Base-by-base conservation (phyloP, 1,139 yeast genomes). In the Magnusiomyces fungicola region DNA sequence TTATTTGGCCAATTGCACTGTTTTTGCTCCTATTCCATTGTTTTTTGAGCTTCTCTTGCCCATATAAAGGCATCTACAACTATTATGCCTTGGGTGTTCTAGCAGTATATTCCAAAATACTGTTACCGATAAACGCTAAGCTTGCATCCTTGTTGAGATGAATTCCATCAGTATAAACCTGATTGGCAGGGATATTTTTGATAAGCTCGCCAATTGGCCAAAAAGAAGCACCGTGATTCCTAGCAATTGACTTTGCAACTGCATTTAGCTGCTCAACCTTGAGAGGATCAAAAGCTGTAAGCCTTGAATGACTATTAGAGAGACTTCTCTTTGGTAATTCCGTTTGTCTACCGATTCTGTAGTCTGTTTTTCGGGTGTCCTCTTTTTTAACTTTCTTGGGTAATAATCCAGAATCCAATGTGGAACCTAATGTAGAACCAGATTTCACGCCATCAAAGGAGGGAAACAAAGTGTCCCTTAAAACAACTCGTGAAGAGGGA, bases 131-230 rank as follows among this genome's bases (percentile, higher is more conserved):
- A 7, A 50, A 34, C 36, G 45, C 24, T 25, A 48, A 27, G 9
- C 47, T 32, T 9, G 50, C 50, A 23, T 41, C 41, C n/a, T 34
- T 43, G 7, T 41, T 48, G 14, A 49, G 49, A 32, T 49, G 48
- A 14, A 49, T 40, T 18, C 34, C 34, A 14, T 32, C 34, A 47
- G 38, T 53, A 54, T 54, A 46, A 43, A 54, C 23, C 38, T 47
- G 47, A 25, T 47, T 50, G 12, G 29, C 51, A 23, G 55, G 55
- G 7, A 54, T 40, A 46, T 49, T 52, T 3, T 54, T 42, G 5
- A 52, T 49, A 36, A 43, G 46, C 12, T 34, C 34, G 14, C 56
- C 56, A 24, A 54, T 50, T 19, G 52, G 55, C 56, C 56, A 54
- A 49, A 32, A 52, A 30, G 46, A 47, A 18, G 47, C 23, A 5